Base-by-base conservation (phyloP, 2,329 filamentous ascomycete species). In the Exophiala aquamarina region DNA sequence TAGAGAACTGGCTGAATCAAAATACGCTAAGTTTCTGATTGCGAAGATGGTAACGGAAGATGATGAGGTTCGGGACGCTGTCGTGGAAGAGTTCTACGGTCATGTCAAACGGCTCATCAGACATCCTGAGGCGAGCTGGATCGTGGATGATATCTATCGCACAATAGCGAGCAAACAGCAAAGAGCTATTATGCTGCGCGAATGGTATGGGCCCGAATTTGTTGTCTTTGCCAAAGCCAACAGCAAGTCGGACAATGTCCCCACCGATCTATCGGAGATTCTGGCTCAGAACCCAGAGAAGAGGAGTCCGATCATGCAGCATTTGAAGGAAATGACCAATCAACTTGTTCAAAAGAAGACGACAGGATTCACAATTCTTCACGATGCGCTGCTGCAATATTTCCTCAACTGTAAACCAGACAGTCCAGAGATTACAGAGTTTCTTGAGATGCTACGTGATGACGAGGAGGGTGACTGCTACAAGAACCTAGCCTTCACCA, bases 331-430 rank as follows among this genome's bases (percentile, higher is more conserved):
- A 58, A 81, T 95, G 71, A 93, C 95, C 74, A 95, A 96, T 69
- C 83, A 86, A 53, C 79, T 98, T 33, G 80, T 97, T 38, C 91
- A 98, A 70, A 98, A 98, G 80, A 93, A 93, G 71, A 84, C 93
- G 71, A 94, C 89, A 1, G 92, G 89, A 8, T 97, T 98, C 70
- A 97, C 92, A 2, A 94, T 98, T 79, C 81, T 98, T 15, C 94
- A 98, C 68, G 93, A 97, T 62, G 93, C 93, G 40, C 95, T 98
- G 91, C 76, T 96, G 50, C 92, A 98, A 66, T 98, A 96, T 70
- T 96, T 92, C 70, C 72, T 89, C 43, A 92, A 87, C 61, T 82
- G 84, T 37, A 84, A 86, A 56, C 74, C 81, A 3, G 90, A 86
- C 3, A 88, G 84, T 35, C 83, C 88, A 48, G 92, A 97, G 66